Conservation (phyloP, 805 yeast species). For the Zygoascus ofunaensis region DNA sequence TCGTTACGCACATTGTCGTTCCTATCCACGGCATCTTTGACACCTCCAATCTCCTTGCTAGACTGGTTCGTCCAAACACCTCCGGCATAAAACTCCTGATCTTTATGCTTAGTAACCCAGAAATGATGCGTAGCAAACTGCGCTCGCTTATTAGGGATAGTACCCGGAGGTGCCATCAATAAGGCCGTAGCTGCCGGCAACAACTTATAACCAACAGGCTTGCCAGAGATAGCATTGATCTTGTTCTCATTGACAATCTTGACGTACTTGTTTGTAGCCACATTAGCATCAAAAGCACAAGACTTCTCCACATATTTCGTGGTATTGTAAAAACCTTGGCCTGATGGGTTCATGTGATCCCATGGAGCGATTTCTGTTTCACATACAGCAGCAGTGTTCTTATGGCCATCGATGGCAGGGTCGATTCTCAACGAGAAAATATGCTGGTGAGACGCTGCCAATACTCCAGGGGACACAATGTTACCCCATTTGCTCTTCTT, state of each 20-base stretch:
- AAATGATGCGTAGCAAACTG: constrained; percentile 66
- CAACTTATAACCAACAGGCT: constrained; percentile 72
- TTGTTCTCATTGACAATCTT: constrained; percentile 68
- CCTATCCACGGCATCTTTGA: constrained; percentile 56
- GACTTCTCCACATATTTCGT: constrained; percentile 61
- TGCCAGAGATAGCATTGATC: constrained; percentile 58
- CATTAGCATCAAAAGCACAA: constrained; percentile 63
- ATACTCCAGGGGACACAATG: constrained; percentile 65
- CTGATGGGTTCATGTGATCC: constrained; percentile 49
- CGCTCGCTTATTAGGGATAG: constrained; percentile 65
- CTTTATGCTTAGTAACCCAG: constrained; percentile 74
- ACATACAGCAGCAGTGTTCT: constrained; percentile 62
- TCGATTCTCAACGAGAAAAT: constrained; percentile 70
- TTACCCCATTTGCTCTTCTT: constrained; percentile 61
- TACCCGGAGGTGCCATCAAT: constrained; percentile 56
- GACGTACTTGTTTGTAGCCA: constrained; percentile 64
- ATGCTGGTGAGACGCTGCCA: constrained; percentile 83
- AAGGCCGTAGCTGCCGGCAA: constrained; percentile 70
- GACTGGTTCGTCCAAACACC: constrained; percentile 86
- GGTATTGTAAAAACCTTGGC: constrained; percentile 59
- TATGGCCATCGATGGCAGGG: constrained; percentile 70
- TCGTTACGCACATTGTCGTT: constrained; percentile 61
- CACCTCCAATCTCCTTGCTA: constrained; percentile 57
- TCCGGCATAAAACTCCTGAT: constrained; percentile 65
- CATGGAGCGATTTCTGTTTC: constrained; percentile 58